phyloP scores from a whole-genome alignment of 352 stramenopile genomes.

The Phytopythium sindhum region DNA sequence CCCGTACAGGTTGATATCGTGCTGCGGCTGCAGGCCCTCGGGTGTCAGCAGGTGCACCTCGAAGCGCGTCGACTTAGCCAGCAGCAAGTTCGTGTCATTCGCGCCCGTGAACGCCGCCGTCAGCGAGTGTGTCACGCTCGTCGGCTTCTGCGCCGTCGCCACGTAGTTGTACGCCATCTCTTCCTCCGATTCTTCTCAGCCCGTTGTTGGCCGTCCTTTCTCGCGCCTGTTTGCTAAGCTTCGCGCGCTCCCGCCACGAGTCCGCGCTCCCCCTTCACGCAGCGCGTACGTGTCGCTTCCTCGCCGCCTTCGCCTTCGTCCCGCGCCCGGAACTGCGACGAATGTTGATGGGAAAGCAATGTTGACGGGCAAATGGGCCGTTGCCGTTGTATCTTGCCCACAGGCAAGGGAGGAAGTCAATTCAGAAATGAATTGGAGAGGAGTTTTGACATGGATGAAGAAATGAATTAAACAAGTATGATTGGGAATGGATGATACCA shows the following conservation, averaged over 20 bases:
- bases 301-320: not conserved
- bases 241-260: not conserved
- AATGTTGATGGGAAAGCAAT: slow-evolving; percentile 3
- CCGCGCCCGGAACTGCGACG: not conserved
- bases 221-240: not conserved
- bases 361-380: not conserved
- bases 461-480: no score
- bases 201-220: not conserved
- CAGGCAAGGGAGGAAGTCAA: not conserved
- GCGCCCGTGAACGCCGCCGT: slow-evolving; percentile 87
- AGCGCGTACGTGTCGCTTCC: not conserved
- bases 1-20: slow-evolving; percentile 86
- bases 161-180: slow-evolving; percentile 91
- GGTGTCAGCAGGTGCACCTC: slow-evolving; percentile 86
- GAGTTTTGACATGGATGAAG: no score
- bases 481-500: no score
- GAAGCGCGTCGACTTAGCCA: slow-evolving; percentile 87
- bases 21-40: slow-evolving; percentile 81
- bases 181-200: not conserved
- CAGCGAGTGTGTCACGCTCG: slow-evolving; percentile 90
- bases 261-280: not conserved
- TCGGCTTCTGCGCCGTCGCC: slow-evolving; percentile 92
- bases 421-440: not conserved
- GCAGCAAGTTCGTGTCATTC: slow-evolving; percentile 88
- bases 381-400: not conserved